These are phyloP conservation scores for Hypocreales sp. DNA, from an alignment of 2,329 filamentous ascomycete species.

Conservation along the genomic window DNA sequence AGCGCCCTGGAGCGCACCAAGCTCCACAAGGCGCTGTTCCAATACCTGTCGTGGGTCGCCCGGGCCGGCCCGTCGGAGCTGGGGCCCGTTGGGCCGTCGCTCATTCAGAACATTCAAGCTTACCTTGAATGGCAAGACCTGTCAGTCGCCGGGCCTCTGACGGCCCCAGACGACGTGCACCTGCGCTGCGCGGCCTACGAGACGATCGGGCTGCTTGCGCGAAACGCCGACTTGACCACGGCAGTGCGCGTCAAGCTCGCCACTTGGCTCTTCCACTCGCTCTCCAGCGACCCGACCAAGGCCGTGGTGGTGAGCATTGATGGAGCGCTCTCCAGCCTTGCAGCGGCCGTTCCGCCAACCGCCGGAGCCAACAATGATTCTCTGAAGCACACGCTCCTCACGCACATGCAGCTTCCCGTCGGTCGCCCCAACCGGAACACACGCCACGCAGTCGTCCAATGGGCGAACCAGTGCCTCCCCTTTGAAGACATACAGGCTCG, in stretches of 20 bases:
- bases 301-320: slow-evolving; percentile 79
- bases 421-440: slow-evolving; percentile 42
- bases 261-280: slow-evolving; percentile 67
- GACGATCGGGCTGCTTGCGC: slow-evolving; percentile 69
- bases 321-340: slow-evolving; percentile 66
- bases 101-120: slow-evolving; percentile 52
- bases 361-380: slow-evolving; percentile 11
- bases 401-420: slow-evolving; percentile 45
- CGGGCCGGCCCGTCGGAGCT: slow-evolving; percentile 50
- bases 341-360: slow-evolving; percentile 24
- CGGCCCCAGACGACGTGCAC: slow-evolving; percentile 43
- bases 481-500: slow-evolving; percentile 66
- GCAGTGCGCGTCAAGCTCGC: slow-evolving; percentile 38
- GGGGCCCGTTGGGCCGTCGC: slow-evolving; percentile 49
- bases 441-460: slow-evolving; percentile 70
- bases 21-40: slow-evolving; percentile 68
- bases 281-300: slow-evolving; percentile 63
- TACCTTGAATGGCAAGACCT: slow-evolving; percentile 70
- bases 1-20: slow-evolving; percentile 62
- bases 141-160: too few species aligned
- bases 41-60: slow-evolving; percentile 77
- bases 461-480: slow-evolving; percentile 75
- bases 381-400: slow-evolving; percentile 43
- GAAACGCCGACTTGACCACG: slow-evolving; percentile 42
- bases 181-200: slow-evolving; percentile 77